These are phyloP conservation scores for Epichloe glyceriae DNA, from an alignment of 2,329 filamentous ascomycete genomes.

Conservation along the genomic window DNA sequence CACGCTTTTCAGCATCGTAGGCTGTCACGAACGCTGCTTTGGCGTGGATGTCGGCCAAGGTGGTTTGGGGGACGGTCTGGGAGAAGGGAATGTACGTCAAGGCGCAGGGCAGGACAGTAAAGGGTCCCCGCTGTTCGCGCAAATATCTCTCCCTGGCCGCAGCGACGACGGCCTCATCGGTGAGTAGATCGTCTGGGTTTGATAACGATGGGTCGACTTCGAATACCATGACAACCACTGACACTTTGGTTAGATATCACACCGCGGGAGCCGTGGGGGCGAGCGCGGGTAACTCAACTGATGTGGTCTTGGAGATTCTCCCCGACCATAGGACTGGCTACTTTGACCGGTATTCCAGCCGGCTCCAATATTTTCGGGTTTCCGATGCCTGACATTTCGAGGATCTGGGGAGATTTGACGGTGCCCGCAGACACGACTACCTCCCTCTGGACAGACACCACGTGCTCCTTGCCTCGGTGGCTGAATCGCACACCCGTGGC, in stretches of 20 bases:
- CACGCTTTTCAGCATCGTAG: conserved; percentile 12
- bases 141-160: conserved; percentile 23
- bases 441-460: conserved; percentile 32
- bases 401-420: conserved; percentile 41
- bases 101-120: conserved; percentile 27
- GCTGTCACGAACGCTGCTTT: conserved; percentile 11
- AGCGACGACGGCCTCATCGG: conserved; percentile 14
- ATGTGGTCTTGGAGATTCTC: conserved; percentile 36
- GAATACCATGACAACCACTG: conserved; percentile 28
- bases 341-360: conserved; percentile 25
- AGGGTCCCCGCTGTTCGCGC: conserved; percentile 18
- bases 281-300: conserved; percentile 7
- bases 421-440: conserved; percentile 47
- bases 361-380: conserved; percentile 21
- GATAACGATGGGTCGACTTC: conserved; percentile 29
- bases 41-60: conserved; percentile 11
- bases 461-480: conserved; percentile 22
- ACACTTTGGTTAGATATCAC: not conserved
- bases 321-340: conserved; percentile 31
- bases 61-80: conserved; percentile 16
- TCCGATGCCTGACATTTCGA: conserved; percentile 51
- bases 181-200: conserved; percentile 27
- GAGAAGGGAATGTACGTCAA: conserved; percentile 29
- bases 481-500: conserved; percentile 22
- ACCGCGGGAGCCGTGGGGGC: too few relatives aligned